Evolutionary conservation across 2,329 filamentous ascomycete species (phyloP).

Genomic region (Lachnellula cervina): DNA sequence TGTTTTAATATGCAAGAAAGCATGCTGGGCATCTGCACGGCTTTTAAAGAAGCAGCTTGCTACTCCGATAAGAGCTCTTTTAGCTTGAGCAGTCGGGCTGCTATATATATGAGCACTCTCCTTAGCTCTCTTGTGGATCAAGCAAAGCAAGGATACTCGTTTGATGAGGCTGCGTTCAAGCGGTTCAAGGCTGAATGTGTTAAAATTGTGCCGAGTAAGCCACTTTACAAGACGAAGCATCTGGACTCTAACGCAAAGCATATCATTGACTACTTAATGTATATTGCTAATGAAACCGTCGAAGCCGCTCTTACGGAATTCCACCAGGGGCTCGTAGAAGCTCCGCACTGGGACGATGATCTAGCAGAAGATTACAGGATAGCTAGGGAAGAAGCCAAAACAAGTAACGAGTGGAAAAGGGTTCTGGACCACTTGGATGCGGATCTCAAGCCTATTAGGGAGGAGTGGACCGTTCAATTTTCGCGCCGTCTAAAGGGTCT

Average conservation of each 20-base stretch:
- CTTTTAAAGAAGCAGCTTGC: slow-evolving; percentile 56
- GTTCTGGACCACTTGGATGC: slow-evolving; percentile 12
- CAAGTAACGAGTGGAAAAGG: slow-evolving; percentile 9
- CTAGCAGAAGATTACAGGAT: slow-evolving; percentile 16
- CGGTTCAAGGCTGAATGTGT: slow-evolving; percentile 25
- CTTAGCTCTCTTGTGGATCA: slow-evolving; percentile 54
- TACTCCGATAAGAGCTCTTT: slow-evolving; percentile 38
- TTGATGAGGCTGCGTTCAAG: slow-evolving; percentile 40
- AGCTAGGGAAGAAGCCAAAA: slow-evolving; percentile 6
- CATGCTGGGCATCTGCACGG: slow-evolving; percentile 60
- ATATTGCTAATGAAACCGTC: slow-evolving; percentile 44
- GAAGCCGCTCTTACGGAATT: slow-evolving; percentile 29
- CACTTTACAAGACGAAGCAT: slow-evolving; percentile 40
- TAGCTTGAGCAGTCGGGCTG: slow-evolving; percentile 46
- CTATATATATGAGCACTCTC: slow-evolving; percentile 46
- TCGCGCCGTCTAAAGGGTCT: neutral
- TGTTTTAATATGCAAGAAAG: slow-evolving; percentile 52
- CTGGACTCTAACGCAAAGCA: slow-evolving; percentile 35
- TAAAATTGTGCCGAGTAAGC: slow-evolving; percentile 29
- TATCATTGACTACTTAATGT: slow-evolving; percentile 61
- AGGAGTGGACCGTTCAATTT: slow-evolving; percentile 10
- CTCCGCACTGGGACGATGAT: slow-evolving; percentile 21
- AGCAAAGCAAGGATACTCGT: slow-evolving; percentile 49
- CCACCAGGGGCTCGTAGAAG: slow-evolving; percentile 11
- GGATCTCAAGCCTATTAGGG: slow-evolving; percentile 11